Base-by-base conservation (phyloP, 805 yeast species). In the Lipomyces mesembrius region DNA sequence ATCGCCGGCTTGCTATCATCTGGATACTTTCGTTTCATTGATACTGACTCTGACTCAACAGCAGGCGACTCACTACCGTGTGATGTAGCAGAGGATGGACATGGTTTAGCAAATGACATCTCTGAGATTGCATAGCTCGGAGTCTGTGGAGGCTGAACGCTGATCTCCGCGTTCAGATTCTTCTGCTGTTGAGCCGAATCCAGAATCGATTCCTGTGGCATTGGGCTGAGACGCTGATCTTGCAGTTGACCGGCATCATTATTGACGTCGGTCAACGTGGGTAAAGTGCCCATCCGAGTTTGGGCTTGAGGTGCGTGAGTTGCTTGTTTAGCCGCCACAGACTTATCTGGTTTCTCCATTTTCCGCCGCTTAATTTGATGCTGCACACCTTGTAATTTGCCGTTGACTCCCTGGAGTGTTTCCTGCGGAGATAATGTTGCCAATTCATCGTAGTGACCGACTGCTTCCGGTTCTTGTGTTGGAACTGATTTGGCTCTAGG, bases 21-120 rank as follows among this genome's bases (percentile, higher is more conserved):
- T 8, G 35, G 17, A 5, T 17, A 2, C 32, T 59, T 60, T 22
- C 64, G 63, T 32, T 63, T 63, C 32, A 12, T 34, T 32, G 37
- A 12, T 22, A 25, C 22, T 22, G 43, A 27, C 62, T 22, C 14
- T n/a, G 20, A 17, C 22, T 53, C 27, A 20, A 59, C 59, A 32
- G 39, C 59, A 35, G 63, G 55, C 6, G 59, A 46, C 11, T n/a
- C 25, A 59, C 61, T 32, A 29, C 37, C 20, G 17, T 34, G 49
- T 11, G 59, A 27, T 11, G 59, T 56, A 20, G 43, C 59, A 12
- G 59, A 56, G n/a, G 59, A 56, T 12, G 59, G 59, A 29, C 49
- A 56, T 20, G 59, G 59, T 20, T 60, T 60, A 9, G 58, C 59
- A 8, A 60, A 46, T 8, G 59, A 29, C 27, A n/a, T 52, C 17